Conservation (phyloP, 805 yeast species). For the Monosporozyma aquatica region DNA sequence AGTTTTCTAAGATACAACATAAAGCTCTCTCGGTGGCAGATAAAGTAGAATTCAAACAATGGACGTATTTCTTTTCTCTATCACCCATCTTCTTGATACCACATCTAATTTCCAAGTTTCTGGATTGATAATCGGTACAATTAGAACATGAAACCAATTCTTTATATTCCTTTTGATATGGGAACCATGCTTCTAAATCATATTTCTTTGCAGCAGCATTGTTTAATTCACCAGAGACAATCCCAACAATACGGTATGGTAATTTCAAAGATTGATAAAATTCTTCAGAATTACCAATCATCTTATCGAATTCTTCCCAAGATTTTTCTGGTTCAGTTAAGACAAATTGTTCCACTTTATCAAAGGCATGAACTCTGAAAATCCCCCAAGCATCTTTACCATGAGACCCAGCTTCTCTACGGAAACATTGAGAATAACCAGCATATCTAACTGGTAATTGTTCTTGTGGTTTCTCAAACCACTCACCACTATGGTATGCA, state of each 20-base stretch:
- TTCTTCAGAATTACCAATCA: conserved; percentile 86
- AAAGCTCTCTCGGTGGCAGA: conserved; percentile 98
- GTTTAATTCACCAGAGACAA: conserved; percentile 96
- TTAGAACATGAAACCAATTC: conserved; percentile 97
- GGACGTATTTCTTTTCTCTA: conserved; percentile 94
- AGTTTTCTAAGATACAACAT: conserved; percentile 94
- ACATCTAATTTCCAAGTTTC: conserved; percentile 97
- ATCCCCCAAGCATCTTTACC: conserved; percentile 99
- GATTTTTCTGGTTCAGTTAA: conserved; percentile 96
- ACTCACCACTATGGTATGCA: conserved; percentile 93
- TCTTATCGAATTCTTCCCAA: conserved; percentile 93
- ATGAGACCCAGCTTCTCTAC: conserved; percentile 99
- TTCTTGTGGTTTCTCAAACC: conserved; percentile 96
- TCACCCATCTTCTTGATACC: conserved; percentile 94
- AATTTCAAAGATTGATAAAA: conserved; percentile 85
- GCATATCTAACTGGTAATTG: conserved; percentile 96
- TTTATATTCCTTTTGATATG: conserved; percentile 96
- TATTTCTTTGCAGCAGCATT: conserved; percentile 98
- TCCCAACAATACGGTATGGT: conserved; percentile 96
- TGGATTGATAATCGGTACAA: conserved; percentile 98
- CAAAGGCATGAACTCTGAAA: conserved; percentile 97
- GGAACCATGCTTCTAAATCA: conserved; percentile 99
- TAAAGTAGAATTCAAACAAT: conserved; percentile 93
- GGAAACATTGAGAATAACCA: conserved; percentile 96
- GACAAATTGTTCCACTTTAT: conserved; percentile 94